Evolutionary conservation across 139 green algal genomes (phyloP).

Genomic region (Chlamydomonas sp.): DNA sequence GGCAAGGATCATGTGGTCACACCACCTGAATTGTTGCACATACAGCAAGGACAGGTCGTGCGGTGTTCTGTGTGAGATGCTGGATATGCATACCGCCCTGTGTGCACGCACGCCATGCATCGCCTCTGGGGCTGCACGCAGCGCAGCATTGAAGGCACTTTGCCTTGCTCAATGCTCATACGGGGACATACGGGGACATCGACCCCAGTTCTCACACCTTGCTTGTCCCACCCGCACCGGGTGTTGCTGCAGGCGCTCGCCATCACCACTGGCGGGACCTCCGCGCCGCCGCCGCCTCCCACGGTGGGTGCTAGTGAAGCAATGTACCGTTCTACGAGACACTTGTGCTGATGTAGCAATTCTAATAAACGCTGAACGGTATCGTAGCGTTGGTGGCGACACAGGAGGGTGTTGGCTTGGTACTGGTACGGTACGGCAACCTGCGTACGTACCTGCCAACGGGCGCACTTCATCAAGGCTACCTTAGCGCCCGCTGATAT

Average conservation of each 20-base stretch:
- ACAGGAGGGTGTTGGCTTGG: background rate
- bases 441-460: background rate
- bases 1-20: background rate
- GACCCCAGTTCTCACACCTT: no score
- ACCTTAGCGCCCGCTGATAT: background rate
- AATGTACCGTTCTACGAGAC: background rate
- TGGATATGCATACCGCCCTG: no score
- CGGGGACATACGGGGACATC: no score
- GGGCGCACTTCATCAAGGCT: no score
- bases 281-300: background rate
- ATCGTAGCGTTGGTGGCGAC: background rate
- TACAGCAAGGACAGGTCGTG: background rate
- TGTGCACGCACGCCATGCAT: no score
- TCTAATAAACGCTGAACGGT: no score
- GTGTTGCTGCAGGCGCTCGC: background rate
- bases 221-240: no score
- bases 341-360: background rate
- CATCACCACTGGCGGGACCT: background rate
- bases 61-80: no score
- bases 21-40: background rate
- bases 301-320: no score
- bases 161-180: no score
- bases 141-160: no score
- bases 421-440: background rate
- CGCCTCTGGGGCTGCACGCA: no score